Base-by-base conservation (phyloP, 176 grass and related monocot species). In the Oropetium thomaeum region DNA sequence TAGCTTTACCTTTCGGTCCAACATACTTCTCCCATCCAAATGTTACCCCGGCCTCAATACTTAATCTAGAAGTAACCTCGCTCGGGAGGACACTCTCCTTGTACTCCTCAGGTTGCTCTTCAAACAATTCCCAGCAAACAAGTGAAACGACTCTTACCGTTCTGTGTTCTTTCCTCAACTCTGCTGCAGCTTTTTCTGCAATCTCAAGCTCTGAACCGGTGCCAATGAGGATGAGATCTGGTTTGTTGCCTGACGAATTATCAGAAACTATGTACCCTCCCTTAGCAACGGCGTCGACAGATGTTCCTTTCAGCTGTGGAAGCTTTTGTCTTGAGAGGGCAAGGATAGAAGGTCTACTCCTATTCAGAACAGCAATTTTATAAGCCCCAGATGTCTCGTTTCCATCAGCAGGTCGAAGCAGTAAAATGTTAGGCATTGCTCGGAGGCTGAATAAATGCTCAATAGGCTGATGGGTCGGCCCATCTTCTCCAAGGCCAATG, bases 51-150 rank as follows among this genome's bases (percentile, higher is more conserved):
- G 88, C 88, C 31, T 90, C 88, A 0, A 90, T 70, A 48, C 88
- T 90, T 19, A 90, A 53, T 17, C 88, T 82, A n/a, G 54, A 72
- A 69, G 74, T 87, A 26, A 90, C 84, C 7, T 74, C 47, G 49
- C 44, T 26, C 14, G 88, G 88, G 17, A 90, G 38, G 19, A 90
- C 41, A 75, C 39, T 71, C 65, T 90, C 69, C 69, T 67, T 86
- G 23, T 90, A 87, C 39, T 82, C 74, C 48, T 86, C 62, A 17
- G 83, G 15, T 35, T 87, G 88, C 63, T 82, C 88, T 28, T 90
- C 88, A 60, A 90, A 90, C 58, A 86, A 66, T 45, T 90, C 88
- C 83, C 88, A 87, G 69, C 69, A 90, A 78, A 87, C 64, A 57
- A 90, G 79, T 26, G 88, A 90, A 33, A 90, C 79, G n/a, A 90